Conservation (phyloP, 495 filamentous ascomycete species). For the Beverwykella pulmonaria region DNA sequence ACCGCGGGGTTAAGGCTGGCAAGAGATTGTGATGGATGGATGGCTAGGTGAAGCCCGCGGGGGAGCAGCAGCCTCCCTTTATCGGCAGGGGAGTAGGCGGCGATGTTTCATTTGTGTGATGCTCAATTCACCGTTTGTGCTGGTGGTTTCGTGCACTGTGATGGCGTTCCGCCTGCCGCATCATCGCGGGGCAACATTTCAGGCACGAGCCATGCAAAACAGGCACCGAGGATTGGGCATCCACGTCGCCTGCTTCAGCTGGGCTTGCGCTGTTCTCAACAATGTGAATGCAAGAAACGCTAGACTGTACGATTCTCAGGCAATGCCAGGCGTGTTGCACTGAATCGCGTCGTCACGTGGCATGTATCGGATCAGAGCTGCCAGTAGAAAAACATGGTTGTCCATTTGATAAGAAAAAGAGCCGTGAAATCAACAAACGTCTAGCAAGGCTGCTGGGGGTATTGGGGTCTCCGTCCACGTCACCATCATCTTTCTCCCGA, state of each 20-base stretch:
- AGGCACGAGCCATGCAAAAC: slow-evolving; percentile 15
- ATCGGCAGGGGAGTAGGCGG: slow-evolving; percentile 17
- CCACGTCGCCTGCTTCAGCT: background rate
- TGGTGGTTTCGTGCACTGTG: background rate
- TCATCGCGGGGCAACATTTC: slow-evolving; percentile 25
- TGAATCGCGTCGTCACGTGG: slow-evolving; percentile 24
- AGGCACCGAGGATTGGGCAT: background rate
- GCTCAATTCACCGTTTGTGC: slow-evolving; percentile 11
- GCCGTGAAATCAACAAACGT: slow-evolving; percentile 1
- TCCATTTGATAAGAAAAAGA: slow-evolving; percentile 9
- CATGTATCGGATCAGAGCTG: background rate
- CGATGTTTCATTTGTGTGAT: slow-evolving; percentile 30
- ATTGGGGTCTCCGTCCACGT: slow-evolving; percentile 8
- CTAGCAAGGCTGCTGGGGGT: slow-evolving; percentile 1
- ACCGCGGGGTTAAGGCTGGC: background rate
- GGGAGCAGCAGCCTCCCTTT: background rate
- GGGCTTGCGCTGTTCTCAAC: background rate
- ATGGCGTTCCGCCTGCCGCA: slow-evolving; percentile 7
- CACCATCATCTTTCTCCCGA: slow-evolving; percentile 30
- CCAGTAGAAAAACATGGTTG: background rate
- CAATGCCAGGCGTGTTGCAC: background rate
- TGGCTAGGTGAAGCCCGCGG: background rate
- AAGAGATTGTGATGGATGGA: background rate
- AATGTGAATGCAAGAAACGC: too few species aligned
- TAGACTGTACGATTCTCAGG: too few species aligned